Evolutionary conservation across 164 flowering plant genomes (phyloP), one percentile per base, ranked within the genome.

Genomic region (Annona cherimola): DNA sequence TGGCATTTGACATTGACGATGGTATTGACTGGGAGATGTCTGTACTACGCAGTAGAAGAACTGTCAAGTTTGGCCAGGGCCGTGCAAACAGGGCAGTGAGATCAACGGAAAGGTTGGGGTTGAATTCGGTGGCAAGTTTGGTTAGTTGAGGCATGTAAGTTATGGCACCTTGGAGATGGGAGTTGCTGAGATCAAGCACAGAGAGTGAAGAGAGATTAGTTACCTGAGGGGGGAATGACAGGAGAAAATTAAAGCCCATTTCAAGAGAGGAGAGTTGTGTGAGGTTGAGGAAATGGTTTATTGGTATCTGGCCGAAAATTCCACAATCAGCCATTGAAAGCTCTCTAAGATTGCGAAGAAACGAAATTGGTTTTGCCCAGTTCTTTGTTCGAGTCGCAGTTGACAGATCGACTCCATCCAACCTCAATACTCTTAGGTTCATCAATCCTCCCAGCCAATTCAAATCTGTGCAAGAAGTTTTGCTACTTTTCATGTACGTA

Each of bases 321-420:
- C 68, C 42, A 54, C 74, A 77, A 66, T 67, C 19, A 4, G 77
- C 70, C 16, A 77, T 74, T 42, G 18, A 14, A 57, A 77, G 79
- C 66, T 35, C 12, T 46, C 79, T 72, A 5, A 76, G 70, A 45
- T 73, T 39, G 7, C 46, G 5, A 42, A 76, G 73, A 39, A 69
- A 7, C 18, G 76, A 77, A 11, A 77, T 35, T 2, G 77, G 74
- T 62, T 74, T 60, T 16, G 74, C 77, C 77, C 74, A 77, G 35
- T 67, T 74, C 12, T 7, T 59, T 39, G 1, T 7, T 5, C 16
- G 59, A 46, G 74, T 66, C 41, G 64, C 74, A 8, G 64, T 20
- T 0, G 76, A 67, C 46, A 71, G 45, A 71, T 77, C 77, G 50
- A 77, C 69, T 20, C 79, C 80, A 46, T 50, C 54, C 64, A 77